These are phyloP conservation scores for Cyberlindnera euphorbiae DNA, from an alignment of 805 yeast species.

Conservation along the genomic window DNA sequence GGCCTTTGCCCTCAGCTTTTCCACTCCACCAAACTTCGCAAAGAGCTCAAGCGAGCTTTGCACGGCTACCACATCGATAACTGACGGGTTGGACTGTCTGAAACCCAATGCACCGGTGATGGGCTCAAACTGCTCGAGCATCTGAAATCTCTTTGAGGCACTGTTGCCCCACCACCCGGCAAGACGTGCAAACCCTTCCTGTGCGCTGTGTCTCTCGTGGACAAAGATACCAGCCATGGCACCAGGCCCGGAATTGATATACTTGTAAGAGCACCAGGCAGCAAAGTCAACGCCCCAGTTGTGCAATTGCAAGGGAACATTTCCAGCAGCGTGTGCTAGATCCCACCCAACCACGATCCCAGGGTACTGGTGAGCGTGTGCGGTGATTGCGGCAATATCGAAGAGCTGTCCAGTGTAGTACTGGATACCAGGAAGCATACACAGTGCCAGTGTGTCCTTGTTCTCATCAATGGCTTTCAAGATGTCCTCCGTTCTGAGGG, in stretches of 20 bases:
- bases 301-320: slow-evolving; percentile 70
- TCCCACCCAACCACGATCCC: slow-evolving; percentile 84
- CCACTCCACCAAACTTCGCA: slow-evolving; percentile 57
- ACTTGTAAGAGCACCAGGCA: slow-evolving; percentile 91
- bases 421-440: slow-evolving; percentile 84
- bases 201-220: slow-evolving; percentile 43
- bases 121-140: slow-evolving; percentile 76
- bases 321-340: slow-evolving; percentile 91
- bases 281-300: slow-evolving; percentile 94
- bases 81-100: slow-evolving; percentile 88
- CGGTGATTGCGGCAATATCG: slow-evolving; percentile 69
- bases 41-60: slow-evolving; percentile 59
- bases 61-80: slow-evolving; percentile 74
- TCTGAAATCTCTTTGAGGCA: slow-evolving; percentile 61
- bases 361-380: slow-evolving; percentile 42
- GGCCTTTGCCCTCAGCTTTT: slow-evolving; percentile 50
- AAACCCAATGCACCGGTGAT: slow-evolving; percentile 83
- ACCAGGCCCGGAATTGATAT: slow-evolving; percentile 91
- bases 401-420: slow-evolving; percentile 89
- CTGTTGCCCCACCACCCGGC: slow-evolving; percentile 99
- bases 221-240: slow-evolving; percentile 84
- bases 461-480: slow-evolving; percentile 48
- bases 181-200: slow-evolving; percentile 51
- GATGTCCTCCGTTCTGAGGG: slow-evolving; percentile 60
- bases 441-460: slow-evolving; percentile 60